Conservation (phyloP, 129 eudicot species). For the Mikania micrantha region DNA sequence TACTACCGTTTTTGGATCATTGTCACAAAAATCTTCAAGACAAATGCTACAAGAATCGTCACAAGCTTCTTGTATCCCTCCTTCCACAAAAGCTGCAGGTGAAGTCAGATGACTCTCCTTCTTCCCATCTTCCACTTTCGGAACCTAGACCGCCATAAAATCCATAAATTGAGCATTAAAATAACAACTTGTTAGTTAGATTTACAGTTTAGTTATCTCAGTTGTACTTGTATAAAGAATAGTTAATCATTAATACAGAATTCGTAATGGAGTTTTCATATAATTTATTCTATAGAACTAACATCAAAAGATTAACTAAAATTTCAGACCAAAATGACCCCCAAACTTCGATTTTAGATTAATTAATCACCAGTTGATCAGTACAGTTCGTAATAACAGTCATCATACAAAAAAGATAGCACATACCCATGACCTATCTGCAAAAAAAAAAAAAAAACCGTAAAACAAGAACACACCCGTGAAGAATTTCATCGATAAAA, state of each 20-base stretch:
- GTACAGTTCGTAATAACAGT: no score
- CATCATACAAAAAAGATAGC: neutral
- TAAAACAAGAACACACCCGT: constrained; percentile 8
- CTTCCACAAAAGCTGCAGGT: constrained; percentile 88
- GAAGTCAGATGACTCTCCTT: constrained; percentile 54
- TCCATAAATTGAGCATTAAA: neutral
- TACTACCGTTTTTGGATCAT: constrained; percentile 62
- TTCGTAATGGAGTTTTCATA: no score
- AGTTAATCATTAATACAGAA: no score
- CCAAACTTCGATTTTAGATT: neutral
- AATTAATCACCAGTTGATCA: no score
- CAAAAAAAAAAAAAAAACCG: neutral
- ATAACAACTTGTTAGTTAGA: no score
- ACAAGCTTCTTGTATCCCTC: constrained; percentile 81
- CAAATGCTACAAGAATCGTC: constrained; percentile 92
- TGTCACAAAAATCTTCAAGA: constrained; percentile 66
- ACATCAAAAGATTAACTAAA: neutral
- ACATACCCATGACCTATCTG: neutral
- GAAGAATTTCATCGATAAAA: neutral
- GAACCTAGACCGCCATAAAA: constrained; percentile 18
- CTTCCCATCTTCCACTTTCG: constrained; percentile 45
- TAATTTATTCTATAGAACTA: neutral
- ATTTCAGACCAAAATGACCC: neutral
- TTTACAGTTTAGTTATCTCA: no score
- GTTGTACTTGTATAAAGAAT: no score